Percentiles rank a stretch among this genome's conserved stretches.
Evolutionary conservation across 164 flowering plant genomes (phyloP).

Genomic region (Warburgia ugandensis): DNA sequence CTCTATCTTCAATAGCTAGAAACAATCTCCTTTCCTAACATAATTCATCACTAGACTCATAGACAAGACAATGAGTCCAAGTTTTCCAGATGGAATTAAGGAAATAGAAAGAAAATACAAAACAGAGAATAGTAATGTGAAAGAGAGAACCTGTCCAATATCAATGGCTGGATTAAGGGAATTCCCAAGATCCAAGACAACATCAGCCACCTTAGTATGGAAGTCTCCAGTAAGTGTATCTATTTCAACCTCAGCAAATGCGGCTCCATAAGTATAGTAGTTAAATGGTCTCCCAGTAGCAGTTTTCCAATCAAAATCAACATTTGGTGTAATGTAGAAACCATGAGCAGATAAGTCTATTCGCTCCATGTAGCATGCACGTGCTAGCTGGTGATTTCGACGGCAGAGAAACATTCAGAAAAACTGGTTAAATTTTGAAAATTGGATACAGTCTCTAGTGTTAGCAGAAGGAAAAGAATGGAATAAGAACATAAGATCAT

Average conservation of each 20-base stretch:
- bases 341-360: conserved; percentile 97
- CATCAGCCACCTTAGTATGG: conserved; percentile 68
- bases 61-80: not conserved
- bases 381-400: conserved; percentile 43
- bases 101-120: not conserved
- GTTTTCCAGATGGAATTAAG: not conserved
- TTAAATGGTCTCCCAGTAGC: conserved; percentile 80
- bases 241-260: conserved; percentile 94
- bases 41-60: too few species aligned
- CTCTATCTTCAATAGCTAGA: too few species aligned
- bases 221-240: conserved; percentile 97
- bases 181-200: conserved; percentile 83
- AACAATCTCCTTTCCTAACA: too few species aligned
- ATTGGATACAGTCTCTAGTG: too few species aligned
- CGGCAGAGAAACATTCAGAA: not conserved
- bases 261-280: conserved; percentile 95
- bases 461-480: too few species aligned
- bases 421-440: too few species aligned
- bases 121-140: not conserved
- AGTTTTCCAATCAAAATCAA: conserved; percentile 78
- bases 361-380: conserved; percentile 63
- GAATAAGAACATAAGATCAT: too few species aligned
- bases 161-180: conserved; percentile 95
- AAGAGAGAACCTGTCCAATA: conserved; percentile 77
- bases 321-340: conserved; percentile 75